Evolutionary conservation across 2,329 filamentous ascomycete genomes (phyloP), one percentile per base, ranked within the genome.

Genomic region (Monilinia fructigena): DNA sequence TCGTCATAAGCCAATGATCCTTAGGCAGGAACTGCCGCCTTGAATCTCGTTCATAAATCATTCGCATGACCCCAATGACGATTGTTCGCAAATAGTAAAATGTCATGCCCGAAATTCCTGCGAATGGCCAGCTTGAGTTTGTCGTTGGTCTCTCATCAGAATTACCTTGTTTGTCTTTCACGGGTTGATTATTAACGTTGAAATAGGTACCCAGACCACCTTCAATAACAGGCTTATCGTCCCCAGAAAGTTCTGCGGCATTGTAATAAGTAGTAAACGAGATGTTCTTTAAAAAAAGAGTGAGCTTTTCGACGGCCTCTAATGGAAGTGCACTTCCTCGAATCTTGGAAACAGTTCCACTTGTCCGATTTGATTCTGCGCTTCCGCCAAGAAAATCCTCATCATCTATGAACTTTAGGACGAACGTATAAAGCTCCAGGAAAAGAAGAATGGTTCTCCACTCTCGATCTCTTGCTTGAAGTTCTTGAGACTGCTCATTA

Each of bases 1-100:
- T 82, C 2, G 90, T 95, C 93, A 98, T 98, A 47, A 98, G 82
- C 95, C 95, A 99, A 76, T 97, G 93, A 59, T 87, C 85, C n/a
- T 83, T 79, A 1, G 92, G 90, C 28, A 98, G 79, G 75, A 98
- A 98, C 40, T 85, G 88, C 28, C 93, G 87, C 68, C 95, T 85
- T 10, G 95, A 99, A 77, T 98, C 94, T 76, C 94, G 84, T 77
- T 97, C 93, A 75, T 98, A 97, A 11, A 97, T 81, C 84, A 96
- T 94, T 66, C 90, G 89, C 74, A 97, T 82, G 0, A 96, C 84
- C 3, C 88, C 88, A 2, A 92, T 96, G 8, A 93, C 86, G 3
- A 94, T 82, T n/a, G 84, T 86, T 74, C 92, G 90, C 66, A 97
- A 86, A 69, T 92, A 92, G 48, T 89, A 85, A 42, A 95, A 82